Evolutionary conservation across 768 basidiomycete species (phyloP), one percentile per base, ranked within the genome.

Genomic region (Hypsizygus marmoreus): DNA sequence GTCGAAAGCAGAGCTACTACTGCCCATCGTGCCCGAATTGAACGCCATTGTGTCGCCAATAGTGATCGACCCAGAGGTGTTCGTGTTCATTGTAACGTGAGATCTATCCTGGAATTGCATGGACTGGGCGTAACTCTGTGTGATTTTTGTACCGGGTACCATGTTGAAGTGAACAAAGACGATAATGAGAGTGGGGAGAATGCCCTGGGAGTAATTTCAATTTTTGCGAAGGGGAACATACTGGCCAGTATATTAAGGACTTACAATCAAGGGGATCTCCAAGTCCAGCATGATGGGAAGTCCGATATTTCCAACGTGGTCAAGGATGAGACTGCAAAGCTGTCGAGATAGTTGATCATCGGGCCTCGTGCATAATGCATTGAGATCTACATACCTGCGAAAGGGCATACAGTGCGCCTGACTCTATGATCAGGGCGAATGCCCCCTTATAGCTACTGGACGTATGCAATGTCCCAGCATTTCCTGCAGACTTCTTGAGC

Each of bases 141-240:
- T n/a, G n/a, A n/a, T n/a, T n/a, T n/a, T n/a, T n/a, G 44, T 40
- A 11, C 50, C 50, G 36, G 47, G 51, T 22, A 50, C 37, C 37
- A 32, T 26, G 16, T 51, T 20, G 39, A 51, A 51, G 33, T 51
- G 44, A 12, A 51, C 39, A n/a, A 46, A 24, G 14, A 51, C 26
- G 10, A 51, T 29, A 32, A 51, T 51, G 12, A 51, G 43, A 2
- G 50, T 51, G 4, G 50, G 40, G n/a, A 51, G 45, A 19, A 51
- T 51, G 12, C 50, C 50, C 50, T 51, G 29, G 9, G 35, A 4
- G 14, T 1, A 12, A 1, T 20, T n/a, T n/a, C n/a, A n/a, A 37
- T 33, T 13, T 40, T 19, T 8, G 38, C 6, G 16, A 39, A 24
- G 12, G 20, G 32, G 17, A 28, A 33, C 33, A 17, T 13, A 16